Evolutionary conservation across 176 grass and related monocot species (phyloP).

Genomic region (Musa acuminata): DNA sequence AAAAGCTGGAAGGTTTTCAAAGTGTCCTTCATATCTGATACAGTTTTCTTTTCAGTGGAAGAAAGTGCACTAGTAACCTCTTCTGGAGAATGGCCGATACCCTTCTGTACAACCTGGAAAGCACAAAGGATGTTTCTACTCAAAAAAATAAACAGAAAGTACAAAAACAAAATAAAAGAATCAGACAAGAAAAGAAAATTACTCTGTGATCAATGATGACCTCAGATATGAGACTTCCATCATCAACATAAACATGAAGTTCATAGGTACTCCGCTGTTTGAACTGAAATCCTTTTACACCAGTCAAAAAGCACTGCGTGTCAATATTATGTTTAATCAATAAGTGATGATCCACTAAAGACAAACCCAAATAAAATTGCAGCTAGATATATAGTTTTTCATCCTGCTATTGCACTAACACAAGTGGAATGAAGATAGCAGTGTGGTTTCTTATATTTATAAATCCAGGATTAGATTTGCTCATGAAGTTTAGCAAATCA

Average conservation of each 20-base stretch:
- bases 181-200: slow-evolving; percentile 19
- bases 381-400: too few species aligned
- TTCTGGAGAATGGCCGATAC: slow-evolving; percentile 49
- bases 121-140: slow-evolving; percentile 5
- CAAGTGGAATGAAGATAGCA: not conserved
- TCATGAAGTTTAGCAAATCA: not conserved
- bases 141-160: not conserved
- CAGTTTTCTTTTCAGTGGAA: slow-evolving; percentile 35
- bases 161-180: not conserved
- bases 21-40: slow-evolving; percentile 36
- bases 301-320: slow-evolving; percentile 62
- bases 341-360: not conserved
- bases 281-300: slow-evolving; percentile 52
- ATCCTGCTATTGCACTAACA: too few species aligned
- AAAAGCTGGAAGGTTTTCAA: slow-evolving; percentile 51
- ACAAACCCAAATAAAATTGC: not conserved
- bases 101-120: slow-evolving; percentile 54
- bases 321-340: not conserved
- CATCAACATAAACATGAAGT: slow-evolving; percentile 66
- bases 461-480: not conserved
- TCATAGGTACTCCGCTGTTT: slow-evolving; percentile 41
- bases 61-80: slow-evolving; percentile 50
- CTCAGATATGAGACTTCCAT: slow-evolving; percentile 83
- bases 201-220: slow-evolving; percentile 56
- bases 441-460: not conserved